A percentile compares a stretch with the other conserved stretches of the same genome.
These are phyloP conservation scores for Clavaria fumosa DNA, from an alignment of 768 basidiomycete species.

Conservation along the genomic window DNA sequence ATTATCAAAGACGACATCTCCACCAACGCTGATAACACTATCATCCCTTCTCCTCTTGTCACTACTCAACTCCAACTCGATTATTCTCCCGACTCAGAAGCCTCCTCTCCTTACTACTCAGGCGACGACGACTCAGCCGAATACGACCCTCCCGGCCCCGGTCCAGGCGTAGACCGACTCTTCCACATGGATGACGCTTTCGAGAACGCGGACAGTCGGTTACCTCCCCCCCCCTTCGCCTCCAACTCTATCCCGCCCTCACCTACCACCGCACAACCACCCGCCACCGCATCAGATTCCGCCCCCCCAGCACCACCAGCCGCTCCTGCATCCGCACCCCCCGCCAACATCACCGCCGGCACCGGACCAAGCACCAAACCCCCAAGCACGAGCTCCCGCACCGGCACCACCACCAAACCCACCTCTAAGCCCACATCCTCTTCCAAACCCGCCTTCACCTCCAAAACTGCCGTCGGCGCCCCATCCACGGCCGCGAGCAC, in stretches of 20 bases:
- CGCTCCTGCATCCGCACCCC: constrained; percentile 2
- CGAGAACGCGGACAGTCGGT: neutral
- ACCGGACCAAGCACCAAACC: constrained; percentile 9
- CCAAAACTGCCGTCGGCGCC: neutral
- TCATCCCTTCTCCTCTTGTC: too few relatives aligned
- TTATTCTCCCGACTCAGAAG: neutral
- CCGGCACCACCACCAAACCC: constrained; percentile 4
- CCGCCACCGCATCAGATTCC: neutral
- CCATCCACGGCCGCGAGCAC: constrained; percentile 7
- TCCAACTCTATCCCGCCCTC: neutral
- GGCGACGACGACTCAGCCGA: too few relatives aligned
- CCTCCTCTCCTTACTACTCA: too few relatives aligned
- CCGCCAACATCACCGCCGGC: constrained; percentile 11
- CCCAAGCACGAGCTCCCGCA: too few relatives aligned
- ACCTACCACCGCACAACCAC: neutral
- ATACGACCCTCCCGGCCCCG: neutral
- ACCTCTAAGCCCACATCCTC: constrained; percentile 1
- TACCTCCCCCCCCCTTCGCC: neutral
- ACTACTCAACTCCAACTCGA: too few relatives aligned
- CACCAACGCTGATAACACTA: too few relatives aligned
- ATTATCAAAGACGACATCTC: too few relatives aligned
- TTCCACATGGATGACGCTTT: neutral
- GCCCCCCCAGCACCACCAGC: constrained; percentile 4
- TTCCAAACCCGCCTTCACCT: neutral
- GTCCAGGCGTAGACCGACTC: neutral